Evolutionary conservation across 768 basidiomycete genomes (phyloP), one percentile per base, ranked within the genome.

Genomic region (Russula lepida): DNA sequence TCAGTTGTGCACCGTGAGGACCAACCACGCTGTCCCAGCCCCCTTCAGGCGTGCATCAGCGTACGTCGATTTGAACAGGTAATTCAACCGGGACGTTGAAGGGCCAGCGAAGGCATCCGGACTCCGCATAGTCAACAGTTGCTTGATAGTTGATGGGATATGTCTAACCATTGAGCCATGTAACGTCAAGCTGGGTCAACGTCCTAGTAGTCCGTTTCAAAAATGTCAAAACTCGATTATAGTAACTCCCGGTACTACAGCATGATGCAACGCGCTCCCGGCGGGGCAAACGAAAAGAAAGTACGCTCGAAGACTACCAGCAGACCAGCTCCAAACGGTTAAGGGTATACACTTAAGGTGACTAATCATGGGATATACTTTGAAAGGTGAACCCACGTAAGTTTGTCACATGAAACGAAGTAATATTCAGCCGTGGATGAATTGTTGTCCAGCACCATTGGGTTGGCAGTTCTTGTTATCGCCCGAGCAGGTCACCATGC

Each of bases 11-110:
- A 87, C 90, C 66, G 88, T 79, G 25, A 92, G 77, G 54, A 89
- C 89, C 21, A 92, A 79, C 90, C 90, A 92, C 49, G 85, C 89
- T 12, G 82, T 85, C 73, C 85, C 84, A 33, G 83, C 88, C 19
- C 81, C 84, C 64, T 79, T 81, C 48, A 74, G 72, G 68, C 76
- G 77, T 30, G 90, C 90, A 69, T 88, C 85, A 49, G 74, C 76
- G 64, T 82, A 80, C n/a, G 90, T 86, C 52, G 75, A 77, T 8
- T 74, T 69, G 66, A 93, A 81, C 27, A 89, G 74, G 35, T 68
- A 73, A 66, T 80, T 79, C 25, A 92, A 74, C 64, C 72, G 78
- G 19, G 78, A 58, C 12, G 78, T 56, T 13, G 83, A 76, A 37
- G 89, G 89, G 58, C 81, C 77, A 15, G 80, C 79, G 59, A 79